A percentile compares a stretch with the other conserved stretches of the same genome.
Evolutionary conservation across 2,329 filamentous ascomycete genomes (phyloP).

Genomic region (Fusarium sp.): DNA sequence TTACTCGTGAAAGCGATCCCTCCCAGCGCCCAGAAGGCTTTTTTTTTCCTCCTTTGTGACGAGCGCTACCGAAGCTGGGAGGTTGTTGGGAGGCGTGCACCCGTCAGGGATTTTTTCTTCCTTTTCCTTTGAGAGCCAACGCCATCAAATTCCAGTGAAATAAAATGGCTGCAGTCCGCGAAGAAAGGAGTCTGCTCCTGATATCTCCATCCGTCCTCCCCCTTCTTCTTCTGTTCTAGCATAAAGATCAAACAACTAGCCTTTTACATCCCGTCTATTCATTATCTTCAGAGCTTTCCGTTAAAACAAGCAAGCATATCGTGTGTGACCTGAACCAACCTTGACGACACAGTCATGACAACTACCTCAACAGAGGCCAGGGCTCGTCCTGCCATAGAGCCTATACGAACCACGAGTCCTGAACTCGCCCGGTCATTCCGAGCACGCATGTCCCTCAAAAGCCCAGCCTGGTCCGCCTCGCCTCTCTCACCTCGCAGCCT

Average conservation of each 20-base stretch:
- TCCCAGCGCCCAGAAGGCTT: slow-evolving; percentile 14
- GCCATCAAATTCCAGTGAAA: slow-evolving; percentile 41
- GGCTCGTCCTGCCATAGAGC: slow-evolving; percentile 38
- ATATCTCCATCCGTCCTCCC: slow-evolving; percentile 3
- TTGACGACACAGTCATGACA: slow-evolving; percentile 28
- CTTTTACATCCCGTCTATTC: not conserved
- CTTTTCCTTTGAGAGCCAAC: slow-evolving; percentile 27
- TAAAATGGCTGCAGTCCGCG: slow-evolving; percentile 19
- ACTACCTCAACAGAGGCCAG: slow-evolving; percentile 28
- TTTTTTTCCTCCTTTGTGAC: slow-evolving; percentile 27
- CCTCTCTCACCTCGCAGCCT: slow-evolving; percentile 37
- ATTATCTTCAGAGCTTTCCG: not conserved
- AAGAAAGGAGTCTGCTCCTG: not conserved
- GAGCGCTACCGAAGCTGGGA: slow-evolving; percentile 26
- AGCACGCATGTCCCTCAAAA: slow-evolving; percentile 34
- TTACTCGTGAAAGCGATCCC: slow-evolving; percentile 24
- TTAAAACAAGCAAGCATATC: not conserved
- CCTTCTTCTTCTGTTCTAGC: not conserved
- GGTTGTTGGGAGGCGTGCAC: slow-evolving; percentile 18
- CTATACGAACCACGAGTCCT: slow-evolving; percentile 39
- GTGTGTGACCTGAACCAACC: slow-evolving; percentile 3
- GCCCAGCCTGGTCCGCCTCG: slow-evolving; percentile 37
- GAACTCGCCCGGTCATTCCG: slow-evolving; percentile 23
- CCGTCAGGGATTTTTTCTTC: slow-evolving; percentile 21
- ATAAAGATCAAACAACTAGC: not conserved